Evolutionary conservation across 345 rosid genomes (phyloP).

Genomic region (Pugionium dolabratum): DNA sequence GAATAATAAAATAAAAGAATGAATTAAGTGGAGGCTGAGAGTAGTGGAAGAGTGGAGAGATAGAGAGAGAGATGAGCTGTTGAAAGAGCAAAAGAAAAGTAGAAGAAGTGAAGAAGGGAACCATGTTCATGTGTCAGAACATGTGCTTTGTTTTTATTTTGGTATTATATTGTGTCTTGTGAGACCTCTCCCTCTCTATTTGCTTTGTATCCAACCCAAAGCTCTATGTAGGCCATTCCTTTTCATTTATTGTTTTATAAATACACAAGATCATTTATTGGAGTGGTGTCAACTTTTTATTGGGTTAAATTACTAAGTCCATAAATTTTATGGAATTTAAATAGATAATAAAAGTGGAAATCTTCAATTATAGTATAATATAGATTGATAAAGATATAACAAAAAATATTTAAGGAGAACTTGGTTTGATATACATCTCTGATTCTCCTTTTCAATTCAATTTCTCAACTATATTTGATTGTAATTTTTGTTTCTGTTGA

Average conservation of each 20-base stretch:
- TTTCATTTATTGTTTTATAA: constrained; percentile 14
- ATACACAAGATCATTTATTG: neutral
- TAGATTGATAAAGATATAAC: neutral
- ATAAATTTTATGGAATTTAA: no score
- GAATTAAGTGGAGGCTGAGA: constrained; percentile 40
- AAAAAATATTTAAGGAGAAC: neutral
- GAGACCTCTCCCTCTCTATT: constrained; percentile 31
- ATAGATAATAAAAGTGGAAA: neutral
- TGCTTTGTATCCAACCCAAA: constrained; percentile 43
- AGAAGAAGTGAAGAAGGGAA: constrained; percentile 41
- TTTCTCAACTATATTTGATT: no score
- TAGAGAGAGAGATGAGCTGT: constrained; percentile 42
- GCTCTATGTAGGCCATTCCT: constrained; percentile 40
- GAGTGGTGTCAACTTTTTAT: neutral
- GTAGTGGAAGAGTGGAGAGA: constrained; percentile 43
- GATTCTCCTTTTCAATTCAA: neutral
- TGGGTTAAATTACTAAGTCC: no score
- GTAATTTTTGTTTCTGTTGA: neutral
- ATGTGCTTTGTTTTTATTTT: constrained; percentile 42
- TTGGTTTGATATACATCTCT: constrained; percentile 1
- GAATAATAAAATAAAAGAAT: constrained; percentile 22
- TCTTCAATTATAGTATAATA: neutral
- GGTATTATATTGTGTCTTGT: constrained; percentile 33
- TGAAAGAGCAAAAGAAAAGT: constrained; percentile 33
- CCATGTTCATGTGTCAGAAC: constrained; percentile 45